Conservation (phyloP, 345 rosid genomes). For the Arabidopsis arenosa region DNA sequence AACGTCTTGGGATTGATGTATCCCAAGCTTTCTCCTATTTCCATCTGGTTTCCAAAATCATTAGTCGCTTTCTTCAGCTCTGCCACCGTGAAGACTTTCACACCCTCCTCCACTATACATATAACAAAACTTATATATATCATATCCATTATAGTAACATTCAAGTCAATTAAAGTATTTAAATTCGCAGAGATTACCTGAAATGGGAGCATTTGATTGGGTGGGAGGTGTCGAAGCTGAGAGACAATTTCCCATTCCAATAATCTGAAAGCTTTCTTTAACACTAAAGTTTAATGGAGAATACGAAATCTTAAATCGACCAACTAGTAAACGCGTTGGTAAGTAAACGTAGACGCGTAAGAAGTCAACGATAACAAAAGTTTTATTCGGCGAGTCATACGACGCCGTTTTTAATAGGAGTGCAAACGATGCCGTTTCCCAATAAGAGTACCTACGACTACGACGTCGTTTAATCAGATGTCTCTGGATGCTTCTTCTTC, state of each 20-base stretch:
- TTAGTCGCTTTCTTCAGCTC: background rate
- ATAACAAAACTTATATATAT: background rate
- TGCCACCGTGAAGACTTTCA: constrained; percentile 4
- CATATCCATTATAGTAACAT: background rate
- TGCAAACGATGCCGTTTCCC: background rate
- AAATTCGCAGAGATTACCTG: background rate
- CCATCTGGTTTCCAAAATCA: background rate
- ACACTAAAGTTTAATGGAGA: background rate
- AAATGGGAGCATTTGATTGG: background rate
- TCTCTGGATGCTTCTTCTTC: constrained; percentile 27
- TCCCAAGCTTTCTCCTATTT: background rate
- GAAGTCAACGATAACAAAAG: background rate
- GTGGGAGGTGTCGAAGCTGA: background rate
- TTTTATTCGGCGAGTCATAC: background rate
- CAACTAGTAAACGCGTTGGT: background rate
- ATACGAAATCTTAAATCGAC: background rate
- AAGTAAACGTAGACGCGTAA: background rate
- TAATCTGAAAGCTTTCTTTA: background rate
- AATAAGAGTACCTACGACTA: background rate
- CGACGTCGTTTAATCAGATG: background rate
- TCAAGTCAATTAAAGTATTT: background rate
- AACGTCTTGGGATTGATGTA: constrained; percentile 12
- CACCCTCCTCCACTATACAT: background rate
- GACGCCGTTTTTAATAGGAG: background rate
- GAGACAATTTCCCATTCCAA: constrained; percentile 1